Evolutionary conservation across 1,284 basidiomycete species (phyloP).

Genomic region (Stereum hirsutum): DNA sequence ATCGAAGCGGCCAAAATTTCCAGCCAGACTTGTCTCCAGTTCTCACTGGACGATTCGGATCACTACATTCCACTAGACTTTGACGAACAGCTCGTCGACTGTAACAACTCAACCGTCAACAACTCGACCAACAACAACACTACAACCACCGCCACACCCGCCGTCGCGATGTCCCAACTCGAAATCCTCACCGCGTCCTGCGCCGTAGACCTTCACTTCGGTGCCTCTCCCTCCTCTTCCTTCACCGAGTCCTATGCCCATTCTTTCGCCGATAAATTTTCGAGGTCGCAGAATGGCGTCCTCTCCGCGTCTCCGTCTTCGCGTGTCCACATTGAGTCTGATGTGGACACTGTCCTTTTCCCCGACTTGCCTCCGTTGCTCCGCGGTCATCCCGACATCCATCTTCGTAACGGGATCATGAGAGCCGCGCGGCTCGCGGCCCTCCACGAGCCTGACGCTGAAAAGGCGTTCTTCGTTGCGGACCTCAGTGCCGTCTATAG

Average conservation of each 20-base stretch:
- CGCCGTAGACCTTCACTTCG: slow-evolving; percentile 37
- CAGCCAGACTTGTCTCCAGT: slow-evolving; percentile 11
- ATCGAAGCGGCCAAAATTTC: slow-evolving; percentile 10
- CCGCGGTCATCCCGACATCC: slow-evolving; percentile 59
- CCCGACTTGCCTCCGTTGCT: slow-evolving; percentile 56
- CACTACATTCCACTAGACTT: slow-evolving; percentile 5
- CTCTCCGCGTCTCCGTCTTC: slow-evolving; percentile 18
- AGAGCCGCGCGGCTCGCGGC: slow-evolving; percentile 42
- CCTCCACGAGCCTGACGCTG: slow-evolving; percentile 60
- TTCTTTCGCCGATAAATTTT: slow-evolving; percentile 24
- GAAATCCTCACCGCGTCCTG: slow-evolving; percentile 42
- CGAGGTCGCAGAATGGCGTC: slow-evolving; percentile 25
- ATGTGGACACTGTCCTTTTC: slow-evolving; percentile 39
- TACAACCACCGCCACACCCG: background rate
- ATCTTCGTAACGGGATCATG: slow-evolving; percentile 67
- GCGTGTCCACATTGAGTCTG: slow-evolving; percentile 15
- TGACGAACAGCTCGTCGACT: background rate
- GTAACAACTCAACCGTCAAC: background rate
- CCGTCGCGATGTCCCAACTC: slow-evolving; percentile 48
- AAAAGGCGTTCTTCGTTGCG: slow-evolving; percentile 94
- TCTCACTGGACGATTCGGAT: slow-evolving; percentile 1
- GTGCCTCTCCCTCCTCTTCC: slow-evolving; percentile 18
- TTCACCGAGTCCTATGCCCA: slow-evolving; percentile 23
- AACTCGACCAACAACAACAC: background rate
- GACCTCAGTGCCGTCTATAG: slow-evolving; percentile 86